A percentile compares a stretch with the other conserved stretches of the same genome.
Evolutionary conservation across 2,329 filamentous ascomycete genomes (phyloP).

Genomic region (Cadophora luteo-olivacea): DNA sequence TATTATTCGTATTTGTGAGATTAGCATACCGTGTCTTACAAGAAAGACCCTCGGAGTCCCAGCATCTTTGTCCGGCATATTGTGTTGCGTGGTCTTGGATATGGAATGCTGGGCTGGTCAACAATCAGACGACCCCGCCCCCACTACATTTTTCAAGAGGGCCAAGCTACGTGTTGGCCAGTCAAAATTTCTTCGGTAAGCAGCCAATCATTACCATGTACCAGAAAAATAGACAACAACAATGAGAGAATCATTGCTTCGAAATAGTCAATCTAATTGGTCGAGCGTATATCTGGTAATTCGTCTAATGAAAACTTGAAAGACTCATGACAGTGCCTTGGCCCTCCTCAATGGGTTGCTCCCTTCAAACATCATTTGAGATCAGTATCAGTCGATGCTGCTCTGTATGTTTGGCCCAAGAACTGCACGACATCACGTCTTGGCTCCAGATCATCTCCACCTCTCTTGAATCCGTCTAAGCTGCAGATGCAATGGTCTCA

Average conservation of each 20-base stretch:
- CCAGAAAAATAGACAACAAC: background rate
- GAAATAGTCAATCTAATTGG: background rate
- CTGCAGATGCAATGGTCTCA: background rate
- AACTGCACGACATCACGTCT: background rate
- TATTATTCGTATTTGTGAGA: background rate
- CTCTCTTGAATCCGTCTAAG: background rate
- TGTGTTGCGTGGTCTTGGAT: constrained; percentile 13
- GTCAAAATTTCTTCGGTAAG: background rate
- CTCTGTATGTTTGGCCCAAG: background rate
- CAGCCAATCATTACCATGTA: background rate
- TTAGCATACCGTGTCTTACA: constrained; percentile 47
- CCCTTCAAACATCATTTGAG: too few species aligned
- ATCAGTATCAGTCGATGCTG: background rate
- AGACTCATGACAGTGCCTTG: too few species aligned
- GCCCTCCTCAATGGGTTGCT: too few species aligned
- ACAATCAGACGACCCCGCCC: background rate
- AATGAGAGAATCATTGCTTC: background rate
- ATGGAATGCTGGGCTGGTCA: background rate
- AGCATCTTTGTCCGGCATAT: constrained; percentile 47
- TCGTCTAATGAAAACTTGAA: background rate
- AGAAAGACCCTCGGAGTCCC: constrained; percentile 49
- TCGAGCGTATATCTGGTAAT: background rate
- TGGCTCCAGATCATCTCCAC: background rate
- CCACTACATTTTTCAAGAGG: background rate
- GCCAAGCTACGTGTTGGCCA: background rate